phyloP scores from a whole-genome alignment of 306 rosid species.

The Pterocarpus macrocarpus region DNA sequence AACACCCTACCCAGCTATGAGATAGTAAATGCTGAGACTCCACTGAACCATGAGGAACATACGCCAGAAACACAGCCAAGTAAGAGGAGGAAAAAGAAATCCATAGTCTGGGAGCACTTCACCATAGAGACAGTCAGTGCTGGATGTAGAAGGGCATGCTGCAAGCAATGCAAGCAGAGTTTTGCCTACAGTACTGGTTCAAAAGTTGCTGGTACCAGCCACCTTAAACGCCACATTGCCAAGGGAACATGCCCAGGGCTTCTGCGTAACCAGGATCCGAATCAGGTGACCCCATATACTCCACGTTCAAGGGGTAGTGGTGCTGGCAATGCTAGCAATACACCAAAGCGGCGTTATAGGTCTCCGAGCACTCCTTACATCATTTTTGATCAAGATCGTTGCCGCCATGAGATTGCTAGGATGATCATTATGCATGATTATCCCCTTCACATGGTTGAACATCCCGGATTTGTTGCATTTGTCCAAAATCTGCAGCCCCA shows the following conservation, averaged over 20 bases:
- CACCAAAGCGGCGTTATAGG: conserved; percentile 83
- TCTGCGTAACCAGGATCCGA: conserved; percentile 74
- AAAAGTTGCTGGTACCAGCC: conserved; percentile 97
- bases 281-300: conserved; percentile 65
- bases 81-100: conserved; percentile 91
- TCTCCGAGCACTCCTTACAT: conserved; percentile 70
- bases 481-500: conserved; percentile 92
- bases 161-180: conserved; percentile 93
- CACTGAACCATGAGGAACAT: conserved; percentile 54
- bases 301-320: conserved; percentile 63
- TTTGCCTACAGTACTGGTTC: conserved; percentile 97
- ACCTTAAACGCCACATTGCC: conserved; percentile 94
- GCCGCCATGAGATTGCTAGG: conserved; percentile 92
- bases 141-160: conserved; percentile 93
- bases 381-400: conserved; percentile 78
- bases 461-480: conserved; percentile 88
- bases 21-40: conserved; percentile 55
- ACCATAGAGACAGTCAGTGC: conserved; percentile 84
- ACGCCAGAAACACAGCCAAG: conserved; percentile 75
- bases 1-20: conserved; percentile 49
- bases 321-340: conserved; percentile 53
- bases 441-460: conserved; percentile 98
- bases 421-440: conserved; percentile 98
- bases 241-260: conserved; percentile 89
- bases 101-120: conserved; percentile 95